phyloP scores from a whole-genome alignment of 2,329 filamentous ascomycete genomes.

The Gnomoniopsis smithogilvyi region DNA sequence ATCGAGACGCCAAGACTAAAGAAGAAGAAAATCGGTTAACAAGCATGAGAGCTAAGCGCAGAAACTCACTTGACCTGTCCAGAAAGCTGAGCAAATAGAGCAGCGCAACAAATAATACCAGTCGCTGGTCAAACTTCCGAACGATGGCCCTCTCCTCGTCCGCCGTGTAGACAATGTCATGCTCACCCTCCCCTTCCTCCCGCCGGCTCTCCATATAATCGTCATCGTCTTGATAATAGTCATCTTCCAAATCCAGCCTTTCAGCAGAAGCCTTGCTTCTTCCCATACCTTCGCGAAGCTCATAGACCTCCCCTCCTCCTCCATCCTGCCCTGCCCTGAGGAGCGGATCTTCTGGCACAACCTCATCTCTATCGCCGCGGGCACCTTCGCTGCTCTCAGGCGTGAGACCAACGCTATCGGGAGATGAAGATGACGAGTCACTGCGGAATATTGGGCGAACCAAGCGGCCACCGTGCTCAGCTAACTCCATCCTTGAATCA shows the following conservation, averaged over 20 bases:
- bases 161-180: constrained; percentile 42
- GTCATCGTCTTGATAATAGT: background rate
- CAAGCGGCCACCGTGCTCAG: background rate
- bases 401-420: constrained; percentile 18
- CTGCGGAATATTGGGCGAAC: background rate
- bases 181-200: constrained; percentile 5
- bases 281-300: constrained; percentile 18
- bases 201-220: background rate
- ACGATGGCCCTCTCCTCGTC: constrained; percentile 73
- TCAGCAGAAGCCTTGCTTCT: constrained; percentile 10
- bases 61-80: constrained; percentile 70
- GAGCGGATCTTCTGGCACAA: background rate
- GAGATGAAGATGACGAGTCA: constrained; percentile 2
- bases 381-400: constrained; percentile 21
- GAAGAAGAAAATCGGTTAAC: constrained; percentile 24
- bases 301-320: constrained; percentile 21
- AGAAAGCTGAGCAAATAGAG: constrained; percentile 84
- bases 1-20: background rate
- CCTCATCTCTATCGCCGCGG: constrained; percentile 11
- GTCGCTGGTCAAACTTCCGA: constrained; percentile 69
- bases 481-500: background rate
- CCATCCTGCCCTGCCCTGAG: constrained; percentile 4
- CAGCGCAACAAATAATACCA: constrained; percentile 78
- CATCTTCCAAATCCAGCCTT: background rate
- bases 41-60: background rate